Conservation (phyloP, 2,329 filamentous ascomycete species). For the Ophiobolus disseminans region DNA sequence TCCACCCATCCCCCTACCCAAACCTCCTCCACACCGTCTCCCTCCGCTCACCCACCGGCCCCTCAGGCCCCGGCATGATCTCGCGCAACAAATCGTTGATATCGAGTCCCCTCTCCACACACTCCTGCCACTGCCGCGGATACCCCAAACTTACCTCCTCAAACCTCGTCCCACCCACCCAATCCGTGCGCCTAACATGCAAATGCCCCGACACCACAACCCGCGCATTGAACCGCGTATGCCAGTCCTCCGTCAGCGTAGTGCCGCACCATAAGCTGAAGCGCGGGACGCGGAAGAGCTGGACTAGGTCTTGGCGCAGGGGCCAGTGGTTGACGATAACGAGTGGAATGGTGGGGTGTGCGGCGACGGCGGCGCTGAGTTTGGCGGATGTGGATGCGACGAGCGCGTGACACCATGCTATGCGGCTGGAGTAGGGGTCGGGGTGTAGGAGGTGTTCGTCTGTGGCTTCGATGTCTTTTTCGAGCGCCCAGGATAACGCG, state of each 20-base stretch:
- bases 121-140: slow-evolving; percentile 56
- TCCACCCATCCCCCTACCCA: slow-evolving; percentile 21
- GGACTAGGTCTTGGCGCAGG: slow-evolving; percentile 53
- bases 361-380: slow-evolving; percentile 43
- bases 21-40: slow-evolving; percentile 39
- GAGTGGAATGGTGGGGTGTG: slow-evolving; percentile 44
- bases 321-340: slow-evolving; percentile 58
- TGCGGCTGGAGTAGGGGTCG: slow-evolving; percentile 53
- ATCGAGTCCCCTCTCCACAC: slow-evolving; percentile 51
- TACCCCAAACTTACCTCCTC: slow-evolving; percentile 58
- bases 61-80: slow-evolving; percentile 52
- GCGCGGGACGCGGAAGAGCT: slow-evolving; percentile 51
- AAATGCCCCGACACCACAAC: slow-evolving; percentile 57
- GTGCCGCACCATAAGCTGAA: slow-evolving; percentile 59
- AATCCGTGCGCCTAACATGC: slow-evolving; percentile 56
- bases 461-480: slow-evolving; percentile 55
- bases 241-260: slow-evolving; percentile 57
- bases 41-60: slow-evolving; percentile 30
- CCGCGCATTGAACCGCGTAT: slow-evolving; percentile 54
- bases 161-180: slow-evolving; percentile 55
- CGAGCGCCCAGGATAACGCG: slow-evolving; percentile 56
- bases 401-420: slow-evolving; percentile 55
- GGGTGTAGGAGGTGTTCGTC: slow-evolving; percentile 56
- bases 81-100: slow-evolving; percentile 56
- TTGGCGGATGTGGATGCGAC: slow-evolving; percentile 51